A percentile compares a stretch with the other conserved stretches of the same genome.
phyloP scores from a whole-genome alignment of 805 yeast species.

The Ogataea populi-albae region DNA sequence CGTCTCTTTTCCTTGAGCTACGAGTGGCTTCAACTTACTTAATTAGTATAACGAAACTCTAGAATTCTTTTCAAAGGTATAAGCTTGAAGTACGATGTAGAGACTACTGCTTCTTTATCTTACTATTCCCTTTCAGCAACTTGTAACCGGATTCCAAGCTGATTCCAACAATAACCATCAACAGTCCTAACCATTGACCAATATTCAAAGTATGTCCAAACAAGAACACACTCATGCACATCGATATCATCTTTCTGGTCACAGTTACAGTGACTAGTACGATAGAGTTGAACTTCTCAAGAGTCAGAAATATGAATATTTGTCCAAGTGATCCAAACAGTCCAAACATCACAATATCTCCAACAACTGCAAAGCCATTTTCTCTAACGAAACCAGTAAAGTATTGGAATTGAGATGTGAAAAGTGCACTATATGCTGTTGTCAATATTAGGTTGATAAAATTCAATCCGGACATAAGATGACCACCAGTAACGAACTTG shows the following conservation, averaged over 20 bases:
- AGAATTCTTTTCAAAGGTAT: no score
- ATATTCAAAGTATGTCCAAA: slow-evolving; percentile 71
- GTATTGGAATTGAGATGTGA: slow-evolving; percentile 50
- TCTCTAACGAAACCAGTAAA: slow-evolving; percentile 44
- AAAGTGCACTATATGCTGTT: slow-evolving; percentile 42
- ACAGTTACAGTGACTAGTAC: slow-evolving; percentile 90
- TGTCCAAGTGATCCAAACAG: slow-evolving; percentile 89
- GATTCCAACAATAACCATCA: slow-evolving; percentile 81
- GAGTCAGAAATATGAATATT: slow-evolving; percentile 82
- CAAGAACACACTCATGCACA: slow-evolving; percentile 82
- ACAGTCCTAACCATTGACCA: slow-evolving; percentile 77
- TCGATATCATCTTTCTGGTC: slow-evolving; percentile 93
- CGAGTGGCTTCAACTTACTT: neutral
- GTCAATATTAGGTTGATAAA: slow-evolving; percentile 46
- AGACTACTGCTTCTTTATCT: slow-evolving; percentile 4
- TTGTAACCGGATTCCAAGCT: slow-evolving; percentile 70
- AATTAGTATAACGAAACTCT: no score
- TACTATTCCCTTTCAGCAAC: slow-evolving; percentile 10
- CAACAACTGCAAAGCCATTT: slow-evolving; percentile 51
- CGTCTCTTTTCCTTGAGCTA: slow-evolving; percentile 1
- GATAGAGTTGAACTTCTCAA: slow-evolving; percentile 82
- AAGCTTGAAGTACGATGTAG: no score
- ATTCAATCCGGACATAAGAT: slow-evolving; percentile 73
- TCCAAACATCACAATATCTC: slow-evolving; percentile 65
- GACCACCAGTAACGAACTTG: slow-evolving; percentile 69